Conservation (phyloP, 352 stramenopile genomes). For the Pythium vanterpoolii region DNA sequence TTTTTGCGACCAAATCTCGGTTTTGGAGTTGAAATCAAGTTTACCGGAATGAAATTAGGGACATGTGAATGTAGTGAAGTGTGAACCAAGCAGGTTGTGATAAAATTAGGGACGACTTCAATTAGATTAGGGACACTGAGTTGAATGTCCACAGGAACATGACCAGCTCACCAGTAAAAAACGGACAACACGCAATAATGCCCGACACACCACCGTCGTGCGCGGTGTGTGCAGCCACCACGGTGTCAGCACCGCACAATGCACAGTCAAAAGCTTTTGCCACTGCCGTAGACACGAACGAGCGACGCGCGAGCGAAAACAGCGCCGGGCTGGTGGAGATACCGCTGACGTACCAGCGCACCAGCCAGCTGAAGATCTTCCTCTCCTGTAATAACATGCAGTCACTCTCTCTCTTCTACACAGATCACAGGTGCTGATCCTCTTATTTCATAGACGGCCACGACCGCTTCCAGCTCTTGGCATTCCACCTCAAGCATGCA, state of each 20-base stretch:
- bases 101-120: not conserved
- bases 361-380: constrained; percentile 63
- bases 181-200: not conserved
- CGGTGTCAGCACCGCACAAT: not conserved
- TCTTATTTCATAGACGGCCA: constrained; percentile 49
- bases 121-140: no score
- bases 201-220: not conserved
- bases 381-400: constrained; percentile 71
- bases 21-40: no score
- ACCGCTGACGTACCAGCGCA: constrained; percentile 36
- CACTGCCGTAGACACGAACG: not conserved
- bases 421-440: not conserved
- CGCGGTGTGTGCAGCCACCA: constrained; percentile 13
- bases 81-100: no score
- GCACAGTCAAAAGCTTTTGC: constrained; percentile 1
- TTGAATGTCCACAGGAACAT: no score
- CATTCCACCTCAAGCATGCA: constrained; percentile 63
- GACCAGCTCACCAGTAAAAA: no score
- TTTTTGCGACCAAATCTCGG: not conserved
- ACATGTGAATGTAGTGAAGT: no score
- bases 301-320: constrained; percentile 2
- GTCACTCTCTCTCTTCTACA: no score
- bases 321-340: constrained; percentile 1
- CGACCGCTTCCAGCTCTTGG: constrained; percentile 66
- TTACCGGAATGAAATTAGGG: not conserved